Percentiles rank a stretch among this genome's conserved stretches.
Conservation (phyloP, 2,329 filamentous ascomycete genomes). For the Pseudocercospora cruenta region DNA sequence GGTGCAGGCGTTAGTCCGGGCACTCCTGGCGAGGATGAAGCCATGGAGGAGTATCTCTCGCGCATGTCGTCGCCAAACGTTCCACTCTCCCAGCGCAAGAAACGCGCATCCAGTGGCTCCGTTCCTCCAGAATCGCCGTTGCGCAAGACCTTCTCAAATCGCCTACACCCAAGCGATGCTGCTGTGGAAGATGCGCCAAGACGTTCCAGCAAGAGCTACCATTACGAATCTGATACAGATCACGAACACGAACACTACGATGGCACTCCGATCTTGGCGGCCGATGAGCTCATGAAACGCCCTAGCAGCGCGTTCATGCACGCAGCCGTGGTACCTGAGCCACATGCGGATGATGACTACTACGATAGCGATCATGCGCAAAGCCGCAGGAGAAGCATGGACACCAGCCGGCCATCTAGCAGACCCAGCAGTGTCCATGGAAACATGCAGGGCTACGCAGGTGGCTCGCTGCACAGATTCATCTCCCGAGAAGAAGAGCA, state of each 20-base stretch:
- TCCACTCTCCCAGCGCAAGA: constrained; percentile 43
- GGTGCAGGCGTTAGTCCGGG: constrained; percentile 53
- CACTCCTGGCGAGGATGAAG: constrained; percentile 88
- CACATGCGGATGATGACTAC: constrained; percentile 59
- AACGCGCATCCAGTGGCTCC: constrained; percentile 40
- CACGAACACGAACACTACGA: constrained; percentile 61
- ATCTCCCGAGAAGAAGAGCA: constrained; percentile 56
- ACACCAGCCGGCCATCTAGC: constrained; percentile 67
- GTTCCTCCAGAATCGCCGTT: constrained; percentile 47
- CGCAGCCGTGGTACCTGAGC: constrained; percentile 74
- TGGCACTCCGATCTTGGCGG: constrained; percentile 79
- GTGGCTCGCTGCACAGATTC: constrained; percentile 61
- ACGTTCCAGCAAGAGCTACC: constrained; percentile 44
- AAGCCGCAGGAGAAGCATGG: constrained; percentile 54
- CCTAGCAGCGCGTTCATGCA: constrained; percentile 69
- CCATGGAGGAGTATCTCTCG: constrained; percentile 79
- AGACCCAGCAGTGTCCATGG: constrained; percentile 60
- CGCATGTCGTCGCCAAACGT: constrained; percentile 70
- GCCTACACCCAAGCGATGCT: constrained; percentile 37
- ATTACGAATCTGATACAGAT: constrained; percentile 29
- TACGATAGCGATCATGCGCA: constrained; percentile 50
- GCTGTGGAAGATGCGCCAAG: constrained; percentile 47
- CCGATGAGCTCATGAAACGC: constrained; percentile 82
- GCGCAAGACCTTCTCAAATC: constrained; percentile 50
- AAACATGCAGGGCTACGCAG: constrained; percentile 36